Evolutionary conservation across 768 basidiomycete genomes (phyloP).

Genomic region (Jaapia argillacea): DNA sequence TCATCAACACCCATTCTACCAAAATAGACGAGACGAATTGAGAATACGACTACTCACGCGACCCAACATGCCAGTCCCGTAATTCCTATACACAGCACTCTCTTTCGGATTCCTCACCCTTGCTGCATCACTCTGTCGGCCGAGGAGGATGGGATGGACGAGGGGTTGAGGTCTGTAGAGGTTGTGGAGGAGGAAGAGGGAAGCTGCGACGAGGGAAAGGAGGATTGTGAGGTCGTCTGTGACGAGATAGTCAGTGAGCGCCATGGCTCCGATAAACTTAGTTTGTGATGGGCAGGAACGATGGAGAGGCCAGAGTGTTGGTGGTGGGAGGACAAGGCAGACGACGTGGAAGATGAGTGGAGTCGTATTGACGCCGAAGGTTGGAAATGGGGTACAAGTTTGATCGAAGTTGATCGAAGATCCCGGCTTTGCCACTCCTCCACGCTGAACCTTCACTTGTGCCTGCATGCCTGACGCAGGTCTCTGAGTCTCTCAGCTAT

Average conservation of each 20-base stretch:
- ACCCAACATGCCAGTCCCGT: constrained; percentile 75
- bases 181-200: constrained; percentile 68
- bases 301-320: neutral
- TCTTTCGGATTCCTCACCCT: constrained; percentile 72
- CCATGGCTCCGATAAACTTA: constrained; percentile 15
- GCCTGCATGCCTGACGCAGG: no score
- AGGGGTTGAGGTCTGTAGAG: constrained; percentile 76
- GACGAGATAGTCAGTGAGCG: constrained; percentile 47
- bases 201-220: constrained; percentile 64
- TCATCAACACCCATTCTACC: no score
- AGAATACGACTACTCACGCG: constrained; percentile 40
- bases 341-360: neutral
- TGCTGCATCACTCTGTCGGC: constrained; percentile 84
- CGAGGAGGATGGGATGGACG: constrained; percentile 89
- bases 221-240: constrained; percentile 77
- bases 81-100: constrained; percentile 86
- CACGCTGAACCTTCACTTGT: no score
- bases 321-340: neutral
- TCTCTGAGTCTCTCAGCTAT: no score
- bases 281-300: neutral
- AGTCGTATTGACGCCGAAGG: neutral
- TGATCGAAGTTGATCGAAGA: no score
- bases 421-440: no score
- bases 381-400: neutral
- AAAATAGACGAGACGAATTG: no score